Percentiles rank a stretch among this genome's conserved stretches.
phyloP scores from a whole-genome alignment of 1,139 yeast genomes.

The Nakaseomyces delphensis region DNA sequence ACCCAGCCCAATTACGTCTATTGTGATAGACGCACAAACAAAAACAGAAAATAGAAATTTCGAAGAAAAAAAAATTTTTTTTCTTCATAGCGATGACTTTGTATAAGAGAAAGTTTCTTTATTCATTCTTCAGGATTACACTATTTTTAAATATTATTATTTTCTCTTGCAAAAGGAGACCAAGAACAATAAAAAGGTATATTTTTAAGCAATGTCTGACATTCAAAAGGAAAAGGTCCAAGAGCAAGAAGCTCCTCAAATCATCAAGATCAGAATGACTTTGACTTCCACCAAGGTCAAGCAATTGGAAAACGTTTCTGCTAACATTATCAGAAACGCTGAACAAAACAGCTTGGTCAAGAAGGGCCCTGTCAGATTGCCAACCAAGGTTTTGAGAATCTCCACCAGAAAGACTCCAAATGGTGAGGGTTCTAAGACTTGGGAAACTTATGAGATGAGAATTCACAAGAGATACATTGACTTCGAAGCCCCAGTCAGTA shows the following conservation, averaged over 20 bases:
- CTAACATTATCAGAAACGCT: constrained; percentile 86
- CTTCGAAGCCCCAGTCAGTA: constrained; percentile 92
- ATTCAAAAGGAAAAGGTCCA: constrained; percentile 77
- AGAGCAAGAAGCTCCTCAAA: constrained; percentile 72
- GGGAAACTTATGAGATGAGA: constrained; percentile 99
- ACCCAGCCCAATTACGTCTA: background rate
- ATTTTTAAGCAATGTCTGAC: constrained; percentile 54
- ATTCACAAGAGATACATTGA: constrained; percentile 99
- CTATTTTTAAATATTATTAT: background rate
- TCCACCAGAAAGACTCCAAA: constrained; percentile 99
- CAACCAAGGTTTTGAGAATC: constrained; percentile 97
- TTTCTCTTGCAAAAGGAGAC: background rate
- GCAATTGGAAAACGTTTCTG: constrained; percentile 91
- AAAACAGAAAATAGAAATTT: too few species aligned
- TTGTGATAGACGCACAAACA: constrained; percentile 3
- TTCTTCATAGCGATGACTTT: constrained; percentile 3
- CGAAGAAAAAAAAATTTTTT: constrained; percentile 1
- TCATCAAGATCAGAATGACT: constrained; percentile 98
- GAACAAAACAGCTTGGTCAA: constrained; percentile 69
- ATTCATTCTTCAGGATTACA: background rate
- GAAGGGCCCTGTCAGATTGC: constrained; percentile 99
- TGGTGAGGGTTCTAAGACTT: constrained; percentile 99
- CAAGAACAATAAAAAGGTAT: constrained; percentile 34
- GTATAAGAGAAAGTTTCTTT: background rate
- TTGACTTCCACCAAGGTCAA: constrained; percentile 98